Percentiles rank a stretch among this genome's conserved stretches.
phyloP scores from a whole-genome alignment of 192 early-diverging fungal genomes.

The Entomortierella lignicola region DNA sequence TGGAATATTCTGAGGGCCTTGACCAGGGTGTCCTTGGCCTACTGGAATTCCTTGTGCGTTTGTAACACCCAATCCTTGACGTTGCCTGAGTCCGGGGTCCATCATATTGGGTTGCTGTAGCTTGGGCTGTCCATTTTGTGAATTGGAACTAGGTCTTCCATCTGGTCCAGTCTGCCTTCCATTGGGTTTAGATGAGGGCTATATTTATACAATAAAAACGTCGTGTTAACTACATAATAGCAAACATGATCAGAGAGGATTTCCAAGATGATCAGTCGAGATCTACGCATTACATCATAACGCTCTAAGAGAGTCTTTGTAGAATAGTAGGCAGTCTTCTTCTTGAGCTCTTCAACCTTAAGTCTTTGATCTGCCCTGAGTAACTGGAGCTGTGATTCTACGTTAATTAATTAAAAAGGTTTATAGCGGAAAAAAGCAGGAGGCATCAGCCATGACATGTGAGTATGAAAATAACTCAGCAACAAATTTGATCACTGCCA shows the following conservation, averaged over 20 bases:
- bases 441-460: not conserved
- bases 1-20: conserved; percentile 15
- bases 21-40: conserved; percentile 26
- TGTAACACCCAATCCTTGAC: conserved; percentile 32
- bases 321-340: conserved; percentile 90
- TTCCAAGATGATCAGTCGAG: not conserved
- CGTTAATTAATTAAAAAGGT: not conserved
- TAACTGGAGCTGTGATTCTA: conserved; percentile 54
- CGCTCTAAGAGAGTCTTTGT: conserved; percentile 91
- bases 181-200: conserved; percentile 30
- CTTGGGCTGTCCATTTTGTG: conserved; percentile 43
- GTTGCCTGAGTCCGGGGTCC: conserved; percentile 47
- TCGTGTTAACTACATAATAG: too few relatives aligned
- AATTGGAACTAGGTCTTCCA: conserved; percentile 1
- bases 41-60: conserved; percentile 25
- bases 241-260: not conserved
- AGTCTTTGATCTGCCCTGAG: conserved; percentile 71
- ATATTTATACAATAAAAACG: not conserved
- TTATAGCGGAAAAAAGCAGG: too few relatives aligned
- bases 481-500: not conserved
- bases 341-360: conserved; percentile 94
- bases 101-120: conserved; percentile 34
- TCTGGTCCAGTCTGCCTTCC: conserved; percentile 34
- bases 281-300: conserved; percentile 69
- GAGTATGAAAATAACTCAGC: not conserved